These are phyloP conservation scores for Jamesozyma rosinii DNA, from an alignment of 805 yeast genomes.

Conservation along the genomic window DNA sequence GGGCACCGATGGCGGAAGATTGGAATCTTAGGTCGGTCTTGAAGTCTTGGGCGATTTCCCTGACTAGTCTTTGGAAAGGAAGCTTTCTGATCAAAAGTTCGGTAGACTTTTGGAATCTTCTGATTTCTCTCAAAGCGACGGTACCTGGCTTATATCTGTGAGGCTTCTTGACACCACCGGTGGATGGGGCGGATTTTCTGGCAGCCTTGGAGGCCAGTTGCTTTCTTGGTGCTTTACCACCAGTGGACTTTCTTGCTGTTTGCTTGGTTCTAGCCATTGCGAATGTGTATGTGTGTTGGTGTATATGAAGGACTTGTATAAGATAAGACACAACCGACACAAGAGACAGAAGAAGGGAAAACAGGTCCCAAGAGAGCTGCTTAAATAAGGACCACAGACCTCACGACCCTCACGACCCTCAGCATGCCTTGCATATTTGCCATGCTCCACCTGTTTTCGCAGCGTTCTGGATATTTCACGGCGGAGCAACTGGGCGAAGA, in stretches of 20 bases:
- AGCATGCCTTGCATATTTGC: too few relatives aligned
- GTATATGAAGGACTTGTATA: background rate
- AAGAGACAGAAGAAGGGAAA: too few relatives aligned
- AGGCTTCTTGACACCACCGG: constrained; percentile 90
- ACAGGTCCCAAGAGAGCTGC: too few relatives aligned
- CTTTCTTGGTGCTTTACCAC: constrained; percentile 95
- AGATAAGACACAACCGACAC: too few relatives aligned
- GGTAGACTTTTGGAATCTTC: constrained; percentile 95
- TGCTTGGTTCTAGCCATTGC: constrained; percentile 86
- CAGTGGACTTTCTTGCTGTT: constrained; percentile 90
- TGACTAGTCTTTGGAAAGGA: constrained; percentile 93
- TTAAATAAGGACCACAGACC: too few relatives aligned
- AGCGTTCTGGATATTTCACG: background rate
- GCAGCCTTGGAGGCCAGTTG: constrained; percentile 89
- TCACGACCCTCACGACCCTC: too few relatives aligned
- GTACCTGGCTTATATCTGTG: constrained; percentile 98
- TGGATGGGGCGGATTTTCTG: constrained; percentile 84
- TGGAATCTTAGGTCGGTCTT: constrained; percentile 92
- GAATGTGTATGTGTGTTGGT: constrained; percentile 6
- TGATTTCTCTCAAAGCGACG: constrained; percentile 91
- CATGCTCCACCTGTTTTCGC: too few relatives aligned
- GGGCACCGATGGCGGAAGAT: constrained; percentile 93
- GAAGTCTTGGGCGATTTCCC: constrained; percentile 93
- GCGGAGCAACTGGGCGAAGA: too few relatives aligned
- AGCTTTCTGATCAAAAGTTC: constrained; percentile 90